Evolutionary conservation across 2,329 filamentous ascomycete genomes (phyloP).

Genomic region (Alternaria sp.): DNA sequence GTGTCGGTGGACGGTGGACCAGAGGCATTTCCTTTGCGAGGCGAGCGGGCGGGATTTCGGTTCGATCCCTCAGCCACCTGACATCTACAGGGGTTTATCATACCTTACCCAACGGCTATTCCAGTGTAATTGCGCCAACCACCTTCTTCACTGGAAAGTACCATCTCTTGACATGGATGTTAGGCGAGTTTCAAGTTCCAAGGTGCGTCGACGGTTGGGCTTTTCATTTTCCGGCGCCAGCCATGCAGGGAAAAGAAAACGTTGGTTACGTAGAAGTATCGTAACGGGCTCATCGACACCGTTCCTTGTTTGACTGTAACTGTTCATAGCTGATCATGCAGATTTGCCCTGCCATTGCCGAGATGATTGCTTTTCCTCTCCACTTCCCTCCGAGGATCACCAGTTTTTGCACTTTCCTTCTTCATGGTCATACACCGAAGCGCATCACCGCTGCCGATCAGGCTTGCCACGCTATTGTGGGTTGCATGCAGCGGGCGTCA

Average conservation of each 20-base stretch:
- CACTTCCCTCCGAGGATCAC: neutral
- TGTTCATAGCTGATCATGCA: conserved; percentile 5
- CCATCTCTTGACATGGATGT: neutral
- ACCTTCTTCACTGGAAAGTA: neutral
- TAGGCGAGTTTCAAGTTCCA: conserved; percentile 6
- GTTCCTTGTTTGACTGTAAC: conserved; percentile 1
- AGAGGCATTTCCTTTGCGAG: conserved; percentile 2
- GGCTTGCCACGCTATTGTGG: conserved; percentile 3
- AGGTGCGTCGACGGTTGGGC: conserved; percentile 1
- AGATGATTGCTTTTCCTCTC: conserved; percentile 1
- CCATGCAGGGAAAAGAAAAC: conserved; percentile 2
- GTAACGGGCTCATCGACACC: neutral
- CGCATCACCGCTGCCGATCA: conserved; percentile 14
- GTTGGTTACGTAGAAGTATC: neutral
- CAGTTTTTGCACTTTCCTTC: neutral
- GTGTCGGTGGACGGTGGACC: neutral
- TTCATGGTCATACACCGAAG: neutral
- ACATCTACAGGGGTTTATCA: conserved; percentile 5
- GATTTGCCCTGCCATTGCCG: conserved; percentile 1
- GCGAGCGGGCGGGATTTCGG: conserved; percentile 16
- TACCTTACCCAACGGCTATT: conserved; percentile 14
- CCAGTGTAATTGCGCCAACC: conserved; percentile 8
- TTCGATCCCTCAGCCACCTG: conserved; percentile 11
- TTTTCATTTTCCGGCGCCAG: neutral
- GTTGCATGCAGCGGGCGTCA: conserved; percentile 4